A percentile compares a stretch with the other conserved stretches of the same genome.
Evolutionary conservation across 306 rosid species (phyloP).

Genomic region (Ceratonia siliqua): DNA sequence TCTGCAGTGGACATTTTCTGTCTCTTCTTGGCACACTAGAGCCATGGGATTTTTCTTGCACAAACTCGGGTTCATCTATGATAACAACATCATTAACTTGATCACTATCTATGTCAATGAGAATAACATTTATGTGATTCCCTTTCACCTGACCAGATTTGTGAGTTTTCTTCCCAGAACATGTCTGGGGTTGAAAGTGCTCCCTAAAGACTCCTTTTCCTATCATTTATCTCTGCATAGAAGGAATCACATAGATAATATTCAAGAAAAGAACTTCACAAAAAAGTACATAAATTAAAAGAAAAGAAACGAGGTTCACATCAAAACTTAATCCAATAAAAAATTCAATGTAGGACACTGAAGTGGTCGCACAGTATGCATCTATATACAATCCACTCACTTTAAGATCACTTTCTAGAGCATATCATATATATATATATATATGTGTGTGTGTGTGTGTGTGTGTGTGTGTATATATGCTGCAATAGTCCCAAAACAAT

Average conservation of each 20-base stretch:
- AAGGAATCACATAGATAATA: slow-evolving; percentile 3
- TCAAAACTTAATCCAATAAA: neutral
- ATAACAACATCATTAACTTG: slow-evolving; percentile 50
- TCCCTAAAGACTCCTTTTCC: slow-evolving; percentile 48
- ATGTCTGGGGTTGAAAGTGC: slow-evolving; percentile 44
- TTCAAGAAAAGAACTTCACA: neutral
- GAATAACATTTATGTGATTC: slow-evolving; percentile 42
- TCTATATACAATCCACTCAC: neutral
- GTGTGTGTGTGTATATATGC: no score
- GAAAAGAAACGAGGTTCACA: neutral
- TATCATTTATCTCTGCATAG: slow-evolving; percentile 50
- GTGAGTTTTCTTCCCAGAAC: slow-evolving; percentile 49
- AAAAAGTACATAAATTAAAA: neutral
- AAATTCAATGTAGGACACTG: neutral
- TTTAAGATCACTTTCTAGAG: neutral
- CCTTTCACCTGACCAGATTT: slow-evolving; percentile 39
- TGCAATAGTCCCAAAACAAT: neutral
- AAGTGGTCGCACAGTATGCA: neutral
- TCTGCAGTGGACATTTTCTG: slow-evolving; percentile 36
- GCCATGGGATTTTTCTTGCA: slow-evolving; percentile 28
- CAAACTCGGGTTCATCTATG: slow-evolving; percentile 48
- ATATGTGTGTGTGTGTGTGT: no score
- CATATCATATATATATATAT: neutral
- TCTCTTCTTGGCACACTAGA: slow-evolving; percentile 41
- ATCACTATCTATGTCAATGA: slow-evolving; percentile 71